Percentiles rank a stretch among this genome's conserved stretches.
Conservation (phyloP, 176 grass and related monocot species). For the Chrysopogon serrulatus region DNA sequence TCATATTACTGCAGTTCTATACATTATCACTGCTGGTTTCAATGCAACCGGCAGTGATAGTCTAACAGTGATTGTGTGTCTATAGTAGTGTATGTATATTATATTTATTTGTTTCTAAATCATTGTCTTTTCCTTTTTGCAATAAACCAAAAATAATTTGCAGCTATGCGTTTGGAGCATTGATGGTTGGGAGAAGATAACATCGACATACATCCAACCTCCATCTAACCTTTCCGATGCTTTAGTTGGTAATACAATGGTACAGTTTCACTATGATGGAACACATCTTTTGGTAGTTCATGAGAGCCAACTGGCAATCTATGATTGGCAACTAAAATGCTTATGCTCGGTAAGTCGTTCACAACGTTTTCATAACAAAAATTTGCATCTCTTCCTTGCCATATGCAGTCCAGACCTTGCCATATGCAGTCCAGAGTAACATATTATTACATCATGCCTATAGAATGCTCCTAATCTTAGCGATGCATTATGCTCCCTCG, state of each 20-base stretch:
- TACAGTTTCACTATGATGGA: conserved; percentile 61
- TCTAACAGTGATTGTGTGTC: too few relatives aligned
- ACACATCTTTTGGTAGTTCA: conserved; percentile 52
- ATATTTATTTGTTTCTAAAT: background rate
- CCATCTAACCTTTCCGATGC: conserved; percentile 21
- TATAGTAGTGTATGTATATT: too few relatives aligned
- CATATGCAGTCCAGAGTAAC: too few relatives aligned
- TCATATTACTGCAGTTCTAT: too few relatives aligned
- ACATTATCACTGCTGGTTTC: too few relatives aligned
- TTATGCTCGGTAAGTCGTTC: conserved; percentile 28
- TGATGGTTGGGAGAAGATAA: conserved; percentile 62
- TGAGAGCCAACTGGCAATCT: conserved; percentile 53
- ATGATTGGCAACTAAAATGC: conserved; percentile 50
- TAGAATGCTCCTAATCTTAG: background rate
- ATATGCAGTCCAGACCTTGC: background rate
- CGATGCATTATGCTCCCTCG: background rate
- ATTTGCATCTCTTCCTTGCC: background rate
- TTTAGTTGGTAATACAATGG: conserved; percentile 48
- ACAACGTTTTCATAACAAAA: background rate
- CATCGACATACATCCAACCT: conserved; percentile 31
- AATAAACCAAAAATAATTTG: conserved; percentile 14
- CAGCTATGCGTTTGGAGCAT: conserved; percentile 59
- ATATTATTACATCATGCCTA: background rate
- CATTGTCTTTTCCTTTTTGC: background rate
- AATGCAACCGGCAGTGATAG: too few relatives aligned